Conservation (phyloP, 352 stramenopile genomes). For the Aphanomyces cochlioides region DNA sequence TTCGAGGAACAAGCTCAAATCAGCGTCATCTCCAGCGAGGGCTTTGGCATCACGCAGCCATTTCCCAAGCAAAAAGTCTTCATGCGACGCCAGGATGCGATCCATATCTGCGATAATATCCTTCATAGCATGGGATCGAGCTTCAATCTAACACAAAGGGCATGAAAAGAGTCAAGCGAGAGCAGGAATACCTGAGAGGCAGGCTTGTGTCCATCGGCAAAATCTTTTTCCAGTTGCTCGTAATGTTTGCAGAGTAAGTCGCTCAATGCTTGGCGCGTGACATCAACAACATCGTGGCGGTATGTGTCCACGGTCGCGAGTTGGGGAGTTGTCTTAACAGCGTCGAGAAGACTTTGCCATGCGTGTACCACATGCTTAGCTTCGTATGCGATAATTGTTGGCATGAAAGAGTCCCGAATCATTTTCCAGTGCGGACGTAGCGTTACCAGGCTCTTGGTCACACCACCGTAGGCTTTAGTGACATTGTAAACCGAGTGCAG, state of each 20-base stretch:
- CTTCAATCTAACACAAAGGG: constrained; percentile 12
- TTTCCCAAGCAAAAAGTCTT: constrained; percentile 65
- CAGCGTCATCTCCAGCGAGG: constrained; percentile 36
- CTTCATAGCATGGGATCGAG: constrained; percentile 38
- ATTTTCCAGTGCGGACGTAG: constrained; percentile 69
- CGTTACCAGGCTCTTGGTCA: constrained; percentile 69
- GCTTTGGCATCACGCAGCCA: constrained; percentile 62
- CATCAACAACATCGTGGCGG: constrained; percentile 71
- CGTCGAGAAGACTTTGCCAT: constrained; percentile 55
- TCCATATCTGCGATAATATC: constrained; percentile 53
- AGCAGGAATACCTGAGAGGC: constrained; percentile 37
- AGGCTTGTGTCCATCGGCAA: constrained; percentile 36
- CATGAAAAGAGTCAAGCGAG: too few species aligned
- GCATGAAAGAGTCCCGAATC: constrained; percentile 65
- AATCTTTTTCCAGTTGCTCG: constrained; percentile 51
- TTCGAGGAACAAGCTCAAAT: constrained; percentile 53
- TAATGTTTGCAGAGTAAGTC: constrained; percentile 62
- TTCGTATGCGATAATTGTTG: constrained; percentile 68
- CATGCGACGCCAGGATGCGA: constrained; percentile 56
- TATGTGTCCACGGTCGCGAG: constrained; percentile 53
- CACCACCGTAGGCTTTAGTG: constrained; percentile 54
- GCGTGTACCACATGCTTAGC: constrained; percentile 50
- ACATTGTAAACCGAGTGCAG: constrained; percentile 69
- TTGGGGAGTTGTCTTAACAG: constrained; percentile 31
- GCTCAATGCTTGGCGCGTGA: constrained; percentile 71